Evolutionary conservation across 2,329 filamentous ascomycete genomes (phyloP), one percentile per base, ranked within the genome.

Genomic region (Fusarium sp.): DNA sequence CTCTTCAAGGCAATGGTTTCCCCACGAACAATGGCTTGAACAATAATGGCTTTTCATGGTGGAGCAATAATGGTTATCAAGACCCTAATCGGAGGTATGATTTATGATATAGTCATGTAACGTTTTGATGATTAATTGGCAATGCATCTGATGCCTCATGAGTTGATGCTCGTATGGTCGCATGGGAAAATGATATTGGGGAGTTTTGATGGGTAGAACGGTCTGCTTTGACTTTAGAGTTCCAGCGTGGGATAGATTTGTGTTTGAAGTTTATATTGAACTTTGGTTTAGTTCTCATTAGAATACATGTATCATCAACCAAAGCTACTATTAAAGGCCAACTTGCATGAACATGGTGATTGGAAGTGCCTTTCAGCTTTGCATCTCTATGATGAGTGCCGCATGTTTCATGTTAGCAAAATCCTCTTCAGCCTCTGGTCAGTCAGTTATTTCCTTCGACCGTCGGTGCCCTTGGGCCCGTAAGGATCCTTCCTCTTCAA

Each of bases 71-170:
- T 37, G 46, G 20, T 19, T 25, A 7, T 49, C 20, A 49, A 19
- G 32, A 49, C 19, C 23, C 41, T 49, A 37, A 25, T 37, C 20
- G 3, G 46, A 20, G 47, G 11, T 49, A 40, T 50, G 22, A 22
- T 49, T 27, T 20, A 27, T 49, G 47, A 39, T 20, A 4, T 37
- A 48, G 30, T 39, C 46, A 39, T 27, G 20, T 39, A 27, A 49
- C 27, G 47, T 10, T 19, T 39, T 20, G 15, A 49, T 49, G 47
- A 27, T 27, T 27, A 49, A 50, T 37, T 49, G 46, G 32, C 17
- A 50, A 50, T 50, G 4, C 33, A 20, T 40, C 17, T 50, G 17
- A 39, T 50, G 33, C 47, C 33, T 50, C 22, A 50, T 50, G 47
- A 40, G 47, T 40, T 30, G 47, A 49, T 37, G 46, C 20, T 25